These are phyloP conservation scores for Fusarium haematococcum DNA, from an alignment of 2,329 filamentous ascomycete genomes.

Conservation along the genomic window DNA sequence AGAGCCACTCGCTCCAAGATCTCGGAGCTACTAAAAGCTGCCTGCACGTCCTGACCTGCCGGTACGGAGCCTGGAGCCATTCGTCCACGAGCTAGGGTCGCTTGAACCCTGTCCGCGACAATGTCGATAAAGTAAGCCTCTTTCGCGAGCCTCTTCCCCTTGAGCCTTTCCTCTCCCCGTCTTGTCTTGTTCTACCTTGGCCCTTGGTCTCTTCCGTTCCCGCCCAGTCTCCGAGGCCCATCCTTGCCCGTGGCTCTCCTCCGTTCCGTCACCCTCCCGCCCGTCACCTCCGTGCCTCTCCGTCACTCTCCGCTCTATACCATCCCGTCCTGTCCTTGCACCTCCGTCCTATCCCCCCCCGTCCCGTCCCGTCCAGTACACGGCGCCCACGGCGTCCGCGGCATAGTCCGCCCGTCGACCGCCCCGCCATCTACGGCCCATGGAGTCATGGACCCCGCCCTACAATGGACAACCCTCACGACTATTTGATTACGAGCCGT, in stretches of 20 bases:
- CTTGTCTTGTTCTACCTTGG: slow-evolving; percentile 36
- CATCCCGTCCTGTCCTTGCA: slow-evolving; percentile 23
- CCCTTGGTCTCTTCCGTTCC: slow-evolving; percentile 23
- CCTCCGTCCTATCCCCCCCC: slow-evolving; percentile 21
- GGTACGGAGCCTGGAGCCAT: slow-evolving; percentile 48
- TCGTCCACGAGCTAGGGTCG: slow-evolving; percentile 49
- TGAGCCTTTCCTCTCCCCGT: slow-evolving; percentile 37
- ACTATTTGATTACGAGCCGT: slow-evolving; percentile 54
- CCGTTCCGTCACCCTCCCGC: slow-evolving; percentile 21
- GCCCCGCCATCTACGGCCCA: slow-evolving; percentile 46
- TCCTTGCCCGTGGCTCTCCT: slow-evolving; percentile 11
- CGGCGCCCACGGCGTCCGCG: slow-evolving; percentile 31
- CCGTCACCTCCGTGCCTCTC: slow-evolving; percentile 27
- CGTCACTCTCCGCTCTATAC: slow-evolving; percentile 24
- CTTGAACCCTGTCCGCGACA: slow-evolving; percentile 52
- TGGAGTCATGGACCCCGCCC: slow-evolving; percentile 50
- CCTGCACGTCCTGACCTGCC: slow-evolving; percentile 47
- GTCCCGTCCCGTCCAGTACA: slow-evolving; percentile 1
- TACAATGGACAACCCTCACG: slow-evolving; percentile 57
- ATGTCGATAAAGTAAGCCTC: slow-evolving; percentile 68
- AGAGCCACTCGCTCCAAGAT: slow-evolving; percentile 47
- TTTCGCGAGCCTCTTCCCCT: slow-evolving; percentile 44
- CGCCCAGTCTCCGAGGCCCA: slow-evolving; percentile 17
- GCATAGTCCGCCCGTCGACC: slow-evolving; percentile 42
- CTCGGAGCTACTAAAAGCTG: slow-evolving; percentile 47